Base-by-base conservation (phyloP, 306 rosid species). In the Pyrus communis region DNA sequence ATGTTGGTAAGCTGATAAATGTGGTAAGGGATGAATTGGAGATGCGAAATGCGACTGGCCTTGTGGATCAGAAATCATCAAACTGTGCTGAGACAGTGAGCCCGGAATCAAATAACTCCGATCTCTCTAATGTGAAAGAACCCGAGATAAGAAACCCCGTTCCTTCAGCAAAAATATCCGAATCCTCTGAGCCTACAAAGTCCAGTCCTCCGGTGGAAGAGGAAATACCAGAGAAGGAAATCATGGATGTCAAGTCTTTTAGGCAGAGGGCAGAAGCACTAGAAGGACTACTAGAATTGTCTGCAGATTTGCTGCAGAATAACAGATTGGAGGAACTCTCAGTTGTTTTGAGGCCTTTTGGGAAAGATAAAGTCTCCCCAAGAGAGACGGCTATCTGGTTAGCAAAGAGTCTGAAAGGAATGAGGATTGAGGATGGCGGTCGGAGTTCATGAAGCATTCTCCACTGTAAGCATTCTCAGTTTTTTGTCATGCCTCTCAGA, bases 301-400 rank as follows among this genome's bases (percentile, higher is more conserved):
- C 99, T 28, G 99, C 99, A 60, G 99, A 96, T 13, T 88, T 96
- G 82, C 78, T 96, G 83, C 96, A 96, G 87, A 89, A 91, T 25
- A 85, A 87, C 54, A 88, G 97, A 81, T 77, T 92, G 81, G 99
- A 91, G 83, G 99, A 96, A 82, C 97, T 96, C 67, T 86, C 92
- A 61, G 91, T 96, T 78, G 98, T 96, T 57, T 81, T 96, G 76
- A 92, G 87, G 85, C 99, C 99, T 38, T 96, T 96, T 18, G 99
- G 99, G 62, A 96, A 92, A 86, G 96, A 88, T 73, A 96, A 92
- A 80, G 98, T 93, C 58, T 92, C 99, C 31, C 99, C 99, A 19
- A 93, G 98, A 81, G 99, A 96, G 88, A 96, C 99, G 1, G 99
- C 98, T 19, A 96, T 96, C 82, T 96, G 99, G 99, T 85, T 96